A percentile compares a stretch with the other conserved stretches of the same genome.
These are phyloP conservation scores for Leishmania lainsoni DNA, from an alignment of 208 protist genomes.

Conservation along the genomic window DNA sequence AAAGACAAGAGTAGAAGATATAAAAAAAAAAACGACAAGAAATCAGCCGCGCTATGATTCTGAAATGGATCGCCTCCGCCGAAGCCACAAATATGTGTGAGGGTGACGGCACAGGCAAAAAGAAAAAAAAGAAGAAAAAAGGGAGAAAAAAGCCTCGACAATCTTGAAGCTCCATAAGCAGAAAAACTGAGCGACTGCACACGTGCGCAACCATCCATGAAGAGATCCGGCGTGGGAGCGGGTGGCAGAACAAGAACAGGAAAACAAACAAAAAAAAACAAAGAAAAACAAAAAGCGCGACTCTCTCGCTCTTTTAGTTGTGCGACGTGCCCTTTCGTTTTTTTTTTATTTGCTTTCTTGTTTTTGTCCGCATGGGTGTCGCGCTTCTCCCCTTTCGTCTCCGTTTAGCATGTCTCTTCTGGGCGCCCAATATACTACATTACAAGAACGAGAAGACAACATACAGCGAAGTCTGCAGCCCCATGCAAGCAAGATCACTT, in stretches of 20 bases:
- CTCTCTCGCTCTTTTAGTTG: neutral
- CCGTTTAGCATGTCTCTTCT: neutral
- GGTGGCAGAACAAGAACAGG: too few relatives aligned
- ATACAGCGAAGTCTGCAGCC: neutral
- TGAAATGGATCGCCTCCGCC: neutral
- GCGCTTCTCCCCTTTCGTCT: neutral
- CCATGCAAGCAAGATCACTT: neutral
- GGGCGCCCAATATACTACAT: neutral
- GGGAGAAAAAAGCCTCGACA: neutral
- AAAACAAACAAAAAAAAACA: too few relatives aligned
- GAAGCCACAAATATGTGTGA: neutral
- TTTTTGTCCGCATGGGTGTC: neutral
- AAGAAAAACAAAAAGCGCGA: neutral
- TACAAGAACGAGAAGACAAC: neutral
- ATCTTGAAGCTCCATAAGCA: neutral
- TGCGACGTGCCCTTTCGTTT: too few relatives aligned
- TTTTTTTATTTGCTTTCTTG: neutral
- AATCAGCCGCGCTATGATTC: neutral
- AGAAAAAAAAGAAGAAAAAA: neutral
- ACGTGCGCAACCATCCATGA: neutral
- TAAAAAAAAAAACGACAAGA: neutral
- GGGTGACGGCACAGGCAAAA: neutral
- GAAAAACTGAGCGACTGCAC: neutral
- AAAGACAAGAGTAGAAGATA: neutral
- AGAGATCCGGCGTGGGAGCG: neutral